These are phyloP conservation scores for Cenchrus americanus DNA, from an alignment of 176 grass and related monocot species.

Conservation along the genomic window DNA sequence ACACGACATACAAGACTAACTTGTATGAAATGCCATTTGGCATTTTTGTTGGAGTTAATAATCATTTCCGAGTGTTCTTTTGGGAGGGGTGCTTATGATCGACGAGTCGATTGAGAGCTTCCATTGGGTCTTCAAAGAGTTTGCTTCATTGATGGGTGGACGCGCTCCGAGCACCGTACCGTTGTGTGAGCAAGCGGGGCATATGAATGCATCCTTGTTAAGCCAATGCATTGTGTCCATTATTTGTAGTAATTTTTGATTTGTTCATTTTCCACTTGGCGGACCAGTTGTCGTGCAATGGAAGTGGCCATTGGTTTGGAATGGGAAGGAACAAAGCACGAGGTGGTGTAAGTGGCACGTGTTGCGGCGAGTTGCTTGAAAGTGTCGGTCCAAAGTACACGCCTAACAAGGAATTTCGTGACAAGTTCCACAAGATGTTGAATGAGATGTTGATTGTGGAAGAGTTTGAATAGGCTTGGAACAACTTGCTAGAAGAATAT, in stretches of 20 bases:
- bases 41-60: background rate
- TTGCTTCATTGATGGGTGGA: background rate
- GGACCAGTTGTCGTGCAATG: background rate
- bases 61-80: background rate
- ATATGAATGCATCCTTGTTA: too few relatives aligned
- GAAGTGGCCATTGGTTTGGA: background rate
- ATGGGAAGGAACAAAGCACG: background rate
- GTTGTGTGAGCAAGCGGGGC: too few relatives aligned
- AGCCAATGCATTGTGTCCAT: too few relatives aligned
- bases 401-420: background rate
- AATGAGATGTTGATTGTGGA: background rate
- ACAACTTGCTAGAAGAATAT: background rate
- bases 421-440: background rate
- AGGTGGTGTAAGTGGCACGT: background rate
- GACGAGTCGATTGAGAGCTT: background rate
- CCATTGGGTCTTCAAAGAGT: background rate
- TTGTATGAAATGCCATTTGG: background rate
- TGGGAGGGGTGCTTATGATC: background rate
- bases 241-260: too few relatives aligned
- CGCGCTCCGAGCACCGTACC: too few relatives aligned
- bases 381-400: background rate
- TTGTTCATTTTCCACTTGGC: too few relatives aligned
- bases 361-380: background rate
- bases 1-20: background rate
- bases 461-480: background rate